phyloP scores from a whole-genome alignment of 2,329 filamentous ascomycete genomes.

The Dothistroma pini region DNA sequence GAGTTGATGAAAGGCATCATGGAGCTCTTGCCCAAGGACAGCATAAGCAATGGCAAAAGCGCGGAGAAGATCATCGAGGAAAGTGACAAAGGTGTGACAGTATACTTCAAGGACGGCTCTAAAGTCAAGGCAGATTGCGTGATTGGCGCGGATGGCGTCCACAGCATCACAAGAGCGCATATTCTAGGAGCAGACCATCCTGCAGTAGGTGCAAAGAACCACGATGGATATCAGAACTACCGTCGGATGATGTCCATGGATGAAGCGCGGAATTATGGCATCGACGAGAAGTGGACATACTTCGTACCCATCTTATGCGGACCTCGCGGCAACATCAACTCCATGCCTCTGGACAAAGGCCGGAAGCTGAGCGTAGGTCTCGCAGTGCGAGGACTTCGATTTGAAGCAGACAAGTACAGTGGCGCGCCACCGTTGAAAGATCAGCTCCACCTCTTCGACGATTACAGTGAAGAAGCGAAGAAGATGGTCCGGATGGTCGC shows the following conservation, averaged over 20 bases:
- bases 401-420: slow-evolving; percentile 21
- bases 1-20: slow-evolving; percentile 51
- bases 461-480: slow-evolving; percentile 31
- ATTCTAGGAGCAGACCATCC: slow-evolving; percentile 40
- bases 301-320: slow-evolving; percentile 34
- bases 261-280: slow-evolving; percentile 26
- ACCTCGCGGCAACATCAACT: slow-evolving; percentile 33
- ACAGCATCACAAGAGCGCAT: slow-evolving; percentile 45
- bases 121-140: slow-evolving; percentile 46
- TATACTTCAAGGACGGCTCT: slow-evolving; percentile 50
- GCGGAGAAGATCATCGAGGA: slow-evolving; percentile 40
- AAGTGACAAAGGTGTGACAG: slow-evolving; percentile 30
- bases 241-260: slow-evolving; percentile 31
- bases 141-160: slow-evolving; percentile 54
- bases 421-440: slow-evolving; percentile 11
- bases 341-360: slow-evolving; percentile 32
- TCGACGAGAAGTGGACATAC: slow-evolving; percentile 31
- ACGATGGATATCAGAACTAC: slow-evolving; percentile 34
- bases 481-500: slow-evolving; percentile 30
- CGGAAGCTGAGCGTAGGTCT: slow-evolving; percentile 30
- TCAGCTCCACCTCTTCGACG: slow-evolving; percentile 23
- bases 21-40: slow-evolving; percentile 42
- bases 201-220: slow-evolving; percentile 31
- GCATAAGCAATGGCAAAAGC: slow-evolving; percentile 45
- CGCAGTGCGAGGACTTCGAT: slow-evolving; percentile 22